Base-by-base conservation (phyloP, 164 flowering plant species). In the Warburgia ugandensis region DNA sequence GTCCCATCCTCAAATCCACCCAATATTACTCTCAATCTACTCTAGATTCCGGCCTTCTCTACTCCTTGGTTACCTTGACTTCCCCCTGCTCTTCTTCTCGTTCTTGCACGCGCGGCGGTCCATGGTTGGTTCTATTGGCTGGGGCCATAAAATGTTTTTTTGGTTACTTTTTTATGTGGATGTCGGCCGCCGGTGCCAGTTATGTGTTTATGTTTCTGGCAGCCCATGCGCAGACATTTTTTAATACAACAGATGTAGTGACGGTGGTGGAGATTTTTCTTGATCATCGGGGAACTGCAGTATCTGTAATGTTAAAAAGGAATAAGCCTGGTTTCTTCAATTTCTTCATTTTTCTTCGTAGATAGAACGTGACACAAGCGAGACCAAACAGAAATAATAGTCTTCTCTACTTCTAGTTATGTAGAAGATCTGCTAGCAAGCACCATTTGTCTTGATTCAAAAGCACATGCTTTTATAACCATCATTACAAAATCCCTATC, bases 261-360 rank as follows among this genome's bases (percentile, higher is more conserved):
- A 74, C 81, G 14, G 84, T 79, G n/a, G 86, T 91, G 0, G 66
- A 56, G 44, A 91, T 84, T 42, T 86, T 84, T 55, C 78, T 76
- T 0, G 65, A 65, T 36, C 75, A 78, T 37, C 67, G 92, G 33
- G 97, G 97, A 1, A 91, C 94, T 29, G 73, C 64, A 36, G 91
- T 91, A n/a, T n/a, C n/a, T n/a, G n/a, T 28, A 94, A 96, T n/a
- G 84, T 84, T 63, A 77, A 80, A 87, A 90, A 86, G 97, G 95
- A 84, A 17, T n/a, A n/a, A n/a, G n/a, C n/a, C n/a, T n/a, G n/a
- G n/a, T n/a, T n/a, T n/a, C n/a, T n/a, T n/a, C n/a, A n/a, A n/a
- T n/a, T n/a, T n/a, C n/a, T n/a, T n/a, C n/a, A n/a, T n/a, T n/a
- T n/a, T n/a, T n/a, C n/a, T n/a, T n/a, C n/a, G n/a, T n/a, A n/a